These are phyloP conservation scores for Saksenaea vasiformis DNA, from an alignment of 371 early-diverging fungal species.

Conservation along the genomic window DNA sequence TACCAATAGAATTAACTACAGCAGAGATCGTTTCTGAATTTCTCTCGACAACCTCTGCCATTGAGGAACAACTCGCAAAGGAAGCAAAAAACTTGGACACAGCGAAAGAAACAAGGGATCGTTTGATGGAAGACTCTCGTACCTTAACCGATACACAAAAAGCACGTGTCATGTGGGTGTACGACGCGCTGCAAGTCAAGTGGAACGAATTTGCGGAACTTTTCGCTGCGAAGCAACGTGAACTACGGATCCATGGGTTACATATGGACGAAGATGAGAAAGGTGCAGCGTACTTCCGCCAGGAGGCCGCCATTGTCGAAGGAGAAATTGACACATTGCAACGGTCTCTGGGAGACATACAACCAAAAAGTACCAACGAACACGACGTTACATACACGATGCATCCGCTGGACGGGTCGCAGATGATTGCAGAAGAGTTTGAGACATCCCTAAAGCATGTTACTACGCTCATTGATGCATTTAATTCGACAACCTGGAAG, in stretches of 20 bases:
- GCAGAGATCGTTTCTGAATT: neutral
- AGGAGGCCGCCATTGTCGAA: neutral
- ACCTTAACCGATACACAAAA: neutral
- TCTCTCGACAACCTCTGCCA: neutral
- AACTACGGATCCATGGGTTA: neutral
- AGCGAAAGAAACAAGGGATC: neutral
- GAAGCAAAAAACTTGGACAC: neutral
- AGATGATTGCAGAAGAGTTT: constrained; percentile 3
- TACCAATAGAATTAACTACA: neutral
- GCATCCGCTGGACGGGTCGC: constrained; percentile 36
- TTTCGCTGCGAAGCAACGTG: neutral
- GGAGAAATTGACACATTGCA: constrained; percentile 1
- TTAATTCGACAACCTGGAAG: constrained; percentile 29
- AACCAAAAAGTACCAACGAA: constrained; percentile 3
- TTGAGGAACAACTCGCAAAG: neutral
- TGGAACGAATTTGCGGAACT: neutral
- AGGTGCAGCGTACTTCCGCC: neutral
- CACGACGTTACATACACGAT: constrained; percentile 1
- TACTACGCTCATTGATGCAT: constrained; percentile 8
- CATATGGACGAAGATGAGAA: neutral
- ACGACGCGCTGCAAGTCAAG: neutral
- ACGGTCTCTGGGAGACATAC: neutral
- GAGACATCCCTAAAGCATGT: constrained; percentile 2
- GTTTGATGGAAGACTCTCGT: neutral
- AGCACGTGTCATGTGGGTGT: neutral